Base-by-base conservation (phyloP, 164 flowering plant genomes). In the Magnolia kwangsiensis region DNA sequence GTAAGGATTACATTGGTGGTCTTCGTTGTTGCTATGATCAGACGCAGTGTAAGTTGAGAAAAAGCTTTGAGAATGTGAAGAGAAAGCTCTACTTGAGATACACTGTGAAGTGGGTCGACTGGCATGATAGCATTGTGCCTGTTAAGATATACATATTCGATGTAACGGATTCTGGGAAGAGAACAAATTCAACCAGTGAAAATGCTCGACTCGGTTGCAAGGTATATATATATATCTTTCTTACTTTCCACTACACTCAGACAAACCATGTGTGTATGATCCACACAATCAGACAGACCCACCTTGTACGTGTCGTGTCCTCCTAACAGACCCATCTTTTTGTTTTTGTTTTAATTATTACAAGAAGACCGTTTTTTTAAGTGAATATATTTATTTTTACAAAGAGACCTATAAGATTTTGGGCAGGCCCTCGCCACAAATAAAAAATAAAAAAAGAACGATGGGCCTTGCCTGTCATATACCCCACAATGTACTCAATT, bases 121-220 rank as follows among this genome's bases (percentile, higher is more conserved):
- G 96, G 97, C 84, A 84, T 75, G 77, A 78, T 1, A 78, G 85
- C 3, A 67, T 96, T 66, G 80, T 94, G 50, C 99, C 98, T 66
- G 97, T 88, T 45, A 88, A 84, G 77, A 87, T 93, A 65, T 93
- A 91, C 72, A 89, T 96, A 45, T 80, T 96, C 68, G 98, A 94
- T 84, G 90, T 92, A 73, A 92, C 98, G 68, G 98, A 92, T 85
- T 81, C 85, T 50, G 81, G 88, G 84, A 82, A 74, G 72, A 81
- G 77, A 67, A 55, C 50, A 3, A 78, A 79, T 73, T 76, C 91
- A 64, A 75, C 74, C 4, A 82, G 49, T 24, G 11, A 49, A 2
- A 24, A 64, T 61, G 69, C 72, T 50, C 66, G 63, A 61, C 87
- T 86, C 73, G 72, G 83, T 63, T 95, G 98, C 83, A 61, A 69